Evolutionary conservation across 2,329 filamentous ascomycete species (phyloP).

Genomic region (Zarea fungicola): DNA sequence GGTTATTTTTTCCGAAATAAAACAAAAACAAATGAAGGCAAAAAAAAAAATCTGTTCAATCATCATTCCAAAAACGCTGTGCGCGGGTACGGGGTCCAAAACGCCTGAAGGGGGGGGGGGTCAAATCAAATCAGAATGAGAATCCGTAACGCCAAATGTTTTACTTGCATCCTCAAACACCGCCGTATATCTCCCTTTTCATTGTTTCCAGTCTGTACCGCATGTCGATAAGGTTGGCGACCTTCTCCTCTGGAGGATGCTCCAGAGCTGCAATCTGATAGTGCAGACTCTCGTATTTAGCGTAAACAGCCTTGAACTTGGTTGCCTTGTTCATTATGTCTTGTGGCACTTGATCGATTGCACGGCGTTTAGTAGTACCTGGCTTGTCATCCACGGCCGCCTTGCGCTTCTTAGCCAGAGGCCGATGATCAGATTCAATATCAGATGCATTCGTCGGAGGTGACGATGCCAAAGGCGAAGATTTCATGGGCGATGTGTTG

Average conservation of each 20-base stretch:
- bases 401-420: slow-evolving; percentile 40
- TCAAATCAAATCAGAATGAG: not conserved
- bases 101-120: not conserved
- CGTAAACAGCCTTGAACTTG: slow-evolving; percentile 52
- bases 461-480: slow-evolving; percentile 60
- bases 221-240: slow-evolving; percentile 50
- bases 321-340: slow-evolving; percentile 50
- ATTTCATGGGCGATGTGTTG: slow-evolving; percentile 57
- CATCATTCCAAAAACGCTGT: not conserved
- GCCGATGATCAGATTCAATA: slow-evolving; percentile 40
- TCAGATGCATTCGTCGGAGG: slow-evolving; percentile 62
- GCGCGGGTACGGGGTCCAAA: slow-evolving; percentile 4
- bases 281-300: slow-evolving; percentile 53
- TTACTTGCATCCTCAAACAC: slow-evolving; percentile 16
- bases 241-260: slow-evolving; percentile 46
- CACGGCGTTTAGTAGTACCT: slow-evolving; percentile 30
- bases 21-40: slow-evolving; percentile 3
- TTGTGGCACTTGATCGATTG: slow-evolving; percentile 18
- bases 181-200: slow-evolving; percentile 54
- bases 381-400: slow-evolving; percentile 21
- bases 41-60: not conserved
- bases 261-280: slow-evolving; percentile 46
- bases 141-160: not conserved
- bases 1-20: slow-evolving; percentile 1
- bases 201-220: slow-evolving; percentile 47